phyloP scores from a whole-genome alignment of 2,329 filamentous ascomycete genomes.

The Penicillium frequentans region DNA sequence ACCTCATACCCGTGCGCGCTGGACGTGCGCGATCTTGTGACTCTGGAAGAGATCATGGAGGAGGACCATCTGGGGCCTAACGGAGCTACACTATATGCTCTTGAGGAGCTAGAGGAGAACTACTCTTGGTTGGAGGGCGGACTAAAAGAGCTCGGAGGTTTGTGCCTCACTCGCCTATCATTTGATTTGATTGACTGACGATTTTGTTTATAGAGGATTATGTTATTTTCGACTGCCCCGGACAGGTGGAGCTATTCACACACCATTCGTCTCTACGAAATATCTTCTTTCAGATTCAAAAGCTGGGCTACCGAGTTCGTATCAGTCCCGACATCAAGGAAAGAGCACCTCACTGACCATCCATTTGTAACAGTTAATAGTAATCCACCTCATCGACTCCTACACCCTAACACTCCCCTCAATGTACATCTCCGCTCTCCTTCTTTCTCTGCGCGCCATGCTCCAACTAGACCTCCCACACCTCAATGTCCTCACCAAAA shows the following conservation, averaged over 20 bases:
- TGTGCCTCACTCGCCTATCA: constrained; percentile 12
- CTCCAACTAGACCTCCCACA: constrained; percentile 97
- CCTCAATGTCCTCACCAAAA: constrained; percentile 94
- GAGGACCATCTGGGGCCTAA: constrained; percentile 90
- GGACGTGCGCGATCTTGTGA: constrained; percentile 85
- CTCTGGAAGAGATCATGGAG: constrained; percentile 91
- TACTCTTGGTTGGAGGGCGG: constrained; percentile 87
- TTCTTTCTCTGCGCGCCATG: constrained; percentile 93
- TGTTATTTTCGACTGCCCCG: constrained; percentile 91
- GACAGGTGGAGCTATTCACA: constrained; percentile 95
- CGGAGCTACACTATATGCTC: constrained; percentile 85
- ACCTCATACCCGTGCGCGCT: constrained; percentile 86
- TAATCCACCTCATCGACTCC: constrained; percentile 89
- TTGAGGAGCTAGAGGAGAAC: constrained; percentile 93
- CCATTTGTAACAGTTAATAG: constrained; percentile 67
- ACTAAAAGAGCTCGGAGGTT: constrained; percentile 70
- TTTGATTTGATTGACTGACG: not conserved
- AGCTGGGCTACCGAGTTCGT: constrained; percentile 84
- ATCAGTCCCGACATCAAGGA: not conserved
- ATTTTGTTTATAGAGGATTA: constrained; percentile 68
- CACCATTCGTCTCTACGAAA: constrained; percentile 90
- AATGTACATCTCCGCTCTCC: constrained; percentile 89
- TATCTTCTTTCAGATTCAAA: constrained; percentile 87
- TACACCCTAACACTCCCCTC: constrained; percentile 92
- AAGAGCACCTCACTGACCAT: constrained; percentile 2